phyloP scores from a whole-genome alignment of 148 eudicot genomes.

The Nepenthes mirabilis region DNA sequence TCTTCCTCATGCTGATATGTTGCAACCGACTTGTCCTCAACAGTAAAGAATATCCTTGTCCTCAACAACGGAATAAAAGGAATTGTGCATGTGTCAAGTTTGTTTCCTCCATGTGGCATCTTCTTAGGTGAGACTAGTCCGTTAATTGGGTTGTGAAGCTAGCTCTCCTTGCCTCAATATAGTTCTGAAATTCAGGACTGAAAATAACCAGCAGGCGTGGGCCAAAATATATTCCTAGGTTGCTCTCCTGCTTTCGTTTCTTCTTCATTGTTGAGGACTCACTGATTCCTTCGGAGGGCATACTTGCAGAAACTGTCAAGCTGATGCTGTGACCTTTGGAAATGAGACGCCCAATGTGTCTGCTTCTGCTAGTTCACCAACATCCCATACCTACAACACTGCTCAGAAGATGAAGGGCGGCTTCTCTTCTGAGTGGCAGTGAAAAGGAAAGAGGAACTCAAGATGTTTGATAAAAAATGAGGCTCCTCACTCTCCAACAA shows the following conservation, averaged over 20 bases:
- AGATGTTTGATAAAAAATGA: conserved; percentile 27
- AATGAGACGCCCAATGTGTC: conserved; percentile 31
- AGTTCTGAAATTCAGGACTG: too few species aligned
- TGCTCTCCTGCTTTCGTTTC: background rate
- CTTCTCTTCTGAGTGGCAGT: conserved; percentile 58
- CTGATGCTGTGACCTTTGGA: conserved; percentile 29
- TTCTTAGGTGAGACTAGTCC: too few species aligned
- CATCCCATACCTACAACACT: conserved; percentile 15
- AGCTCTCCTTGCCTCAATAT: too few species aligned
- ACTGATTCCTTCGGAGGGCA: conserved; percentile 10
- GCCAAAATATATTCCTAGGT: background rate
- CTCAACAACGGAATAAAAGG: too few species aligned
- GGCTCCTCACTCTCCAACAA: conserved; percentile 17
- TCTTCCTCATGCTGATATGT: too few species aligned
- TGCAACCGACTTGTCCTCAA: too few species aligned
- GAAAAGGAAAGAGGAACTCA: conserved; percentile 65
- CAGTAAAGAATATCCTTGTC: too few species aligned
- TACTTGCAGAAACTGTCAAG: conserved; percentile 30
- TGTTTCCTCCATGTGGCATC: too few species aligned
- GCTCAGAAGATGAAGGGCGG: conserved; percentile 28
- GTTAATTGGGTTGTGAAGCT: too few species aligned
- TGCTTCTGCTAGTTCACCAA: conserved; percentile 37
- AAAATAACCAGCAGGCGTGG: too few species aligned
- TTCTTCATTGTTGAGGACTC: conserved; percentile 14
- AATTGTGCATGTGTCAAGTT: too few species aligned